Percentiles rank a stretch among this genome's conserved stretches.
phyloP scores from a whole-genome alignment of 2,329 filamentous ascomycete genomes.

The Orbilia ellipsospora region DNA sequence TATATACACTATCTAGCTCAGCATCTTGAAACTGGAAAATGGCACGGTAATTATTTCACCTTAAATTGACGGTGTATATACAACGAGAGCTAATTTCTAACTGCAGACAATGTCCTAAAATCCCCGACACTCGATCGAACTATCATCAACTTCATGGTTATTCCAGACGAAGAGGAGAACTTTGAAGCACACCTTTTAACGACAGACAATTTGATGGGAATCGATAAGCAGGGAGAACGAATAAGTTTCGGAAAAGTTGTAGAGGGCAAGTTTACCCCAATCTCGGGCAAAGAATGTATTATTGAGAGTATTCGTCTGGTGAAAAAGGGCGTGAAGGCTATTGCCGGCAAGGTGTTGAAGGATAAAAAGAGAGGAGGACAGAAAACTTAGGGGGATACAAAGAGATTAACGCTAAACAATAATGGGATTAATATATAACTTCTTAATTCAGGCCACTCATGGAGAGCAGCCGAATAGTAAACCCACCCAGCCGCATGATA shows the following conservation, averaged over 20 bases:
- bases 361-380: background rate
- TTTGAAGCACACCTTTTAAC: conserved; percentile 24
- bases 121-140: conserved; percentile 7
- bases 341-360: conserved; percentile 3
- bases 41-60: conserved; percentile 22
- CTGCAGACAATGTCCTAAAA: conserved; percentile 11
- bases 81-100: conserved; percentile 13
- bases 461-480: too few species aligned
- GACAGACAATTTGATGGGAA: conserved; percentile 12
- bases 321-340: conserved; percentile 16
- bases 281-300: conserved; percentile 17
- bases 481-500: too few species aligned
- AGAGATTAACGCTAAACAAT: too few species aligned
- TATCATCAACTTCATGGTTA: conserved; percentile 29
- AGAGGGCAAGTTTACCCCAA: conserved; percentile 22
- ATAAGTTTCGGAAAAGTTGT: conserved; percentile 23
- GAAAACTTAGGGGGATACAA: background rate
- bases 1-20: conserved; percentile 15
- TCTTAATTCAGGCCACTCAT: too few species aligned
- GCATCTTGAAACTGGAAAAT: conserved; percentile 1
- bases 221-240: conserved; percentile 19
- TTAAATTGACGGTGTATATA: background rate
- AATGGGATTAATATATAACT: too few species aligned
- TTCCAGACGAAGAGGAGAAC: conserved; percentile 12
- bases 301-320: conserved; percentile 18